Evolutionary conservation across 2,329 filamentous ascomycete species (phyloP), one percentile per base, ranked within the genome.

Genomic region (Elsinoe necatrix): DNA sequence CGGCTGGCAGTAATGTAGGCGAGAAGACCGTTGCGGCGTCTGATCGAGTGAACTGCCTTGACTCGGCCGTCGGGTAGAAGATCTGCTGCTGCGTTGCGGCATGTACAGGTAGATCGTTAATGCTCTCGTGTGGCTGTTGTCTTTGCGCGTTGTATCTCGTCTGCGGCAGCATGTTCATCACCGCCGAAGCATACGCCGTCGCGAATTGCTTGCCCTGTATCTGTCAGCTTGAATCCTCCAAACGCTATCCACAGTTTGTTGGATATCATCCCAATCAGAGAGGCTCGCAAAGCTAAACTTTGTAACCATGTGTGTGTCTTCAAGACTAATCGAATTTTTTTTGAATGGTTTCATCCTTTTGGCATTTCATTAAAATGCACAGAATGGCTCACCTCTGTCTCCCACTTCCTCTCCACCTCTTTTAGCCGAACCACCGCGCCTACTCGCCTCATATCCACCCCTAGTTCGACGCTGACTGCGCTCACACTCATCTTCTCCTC

Each of bases 261-360:
- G n/a, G 18, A 52, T 52, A 39, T 52, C n/a, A 6, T 23, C 45
- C 55, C 57, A 64, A 64, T 89, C 85, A 89, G 85, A 85, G 82
- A 85, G 81, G 81, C 78, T 82, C 79, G 80, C 78, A 85, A 84
- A 82, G 80, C 79, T 81, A 81, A 76, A 76, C 76, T 81, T 80
- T 86, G 78, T 92, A 92, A 96, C 88, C 89, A 93, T 84, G 78
- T 83, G 71, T 76, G 72, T 84, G 91, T 97, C 91, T 95, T 96
- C 80, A 95, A 95, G 92, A 97, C 92, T 96, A 95, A 97, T 96
- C 92, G 92, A 82, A 77, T 86, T 81, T 83, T n/a, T n/a, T 84
- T 82, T 80, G 76, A 71, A 80, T 66, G 82, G 74, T 77, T 80
- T 88, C 84, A 87, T 87, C 84, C 86, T 77, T 61, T 62, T 63